phyloP scores from a whole-genome alignment of 2,329 filamentous ascomycete genomes.

The Hysterium pulicare region DNA sequence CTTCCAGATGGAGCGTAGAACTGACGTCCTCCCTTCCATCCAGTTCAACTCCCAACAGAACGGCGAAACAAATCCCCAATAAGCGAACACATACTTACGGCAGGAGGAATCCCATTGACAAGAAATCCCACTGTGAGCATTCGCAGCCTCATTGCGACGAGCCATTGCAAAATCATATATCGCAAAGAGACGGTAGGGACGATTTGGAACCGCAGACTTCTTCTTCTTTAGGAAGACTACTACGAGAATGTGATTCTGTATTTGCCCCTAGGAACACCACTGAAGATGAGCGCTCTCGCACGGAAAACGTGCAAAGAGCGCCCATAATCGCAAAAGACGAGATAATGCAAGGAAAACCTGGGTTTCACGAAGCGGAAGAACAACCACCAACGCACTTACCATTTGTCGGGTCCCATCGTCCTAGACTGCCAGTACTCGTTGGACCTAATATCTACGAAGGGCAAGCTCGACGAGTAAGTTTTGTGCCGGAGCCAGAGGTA shows the following conservation, averaged over 20 bases:
- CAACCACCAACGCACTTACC: slow-evolving; percentile 8
- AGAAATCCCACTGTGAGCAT: too few relatives aligned
- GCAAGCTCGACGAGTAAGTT: slow-evolving; percentile 18
- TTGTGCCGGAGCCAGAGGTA: background rate
- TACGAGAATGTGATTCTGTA: slow-evolving; percentile 24
- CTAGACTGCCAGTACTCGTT: slow-evolving; percentile 10
- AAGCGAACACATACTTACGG: too few relatives aligned
- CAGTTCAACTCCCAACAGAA: too few relatives aligned
- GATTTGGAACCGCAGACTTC: slow-evolving; percentile 12
- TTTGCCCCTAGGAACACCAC: slow-evolving; percentile 6
- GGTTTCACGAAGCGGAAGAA: background rate
- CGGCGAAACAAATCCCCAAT: too few relatives aligned
- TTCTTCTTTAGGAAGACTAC: slow-evolving; percentile 20
- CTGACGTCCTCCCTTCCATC: too few relatives aligned
- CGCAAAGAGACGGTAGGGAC: background rate
- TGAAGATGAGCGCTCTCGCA: background rate
- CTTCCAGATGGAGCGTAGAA: too few relatives aligned
- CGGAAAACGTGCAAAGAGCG: background rate
- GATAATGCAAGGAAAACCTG: background rate
- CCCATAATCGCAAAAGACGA: background rate
- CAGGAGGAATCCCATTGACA: too few relatives aligned
- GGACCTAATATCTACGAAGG: slow-evolving; percentile 24
- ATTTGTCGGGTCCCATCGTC: slow-evolving; percentile 4
- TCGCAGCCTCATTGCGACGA: too few relatives aligned
- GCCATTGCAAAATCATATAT: background rate